A percentile compares a stretch with the other conserved stretches of the same genome.
Conservation (phyloP, 371 early-diverging fungal genomes). For the Mortierella sp. region DNA sequence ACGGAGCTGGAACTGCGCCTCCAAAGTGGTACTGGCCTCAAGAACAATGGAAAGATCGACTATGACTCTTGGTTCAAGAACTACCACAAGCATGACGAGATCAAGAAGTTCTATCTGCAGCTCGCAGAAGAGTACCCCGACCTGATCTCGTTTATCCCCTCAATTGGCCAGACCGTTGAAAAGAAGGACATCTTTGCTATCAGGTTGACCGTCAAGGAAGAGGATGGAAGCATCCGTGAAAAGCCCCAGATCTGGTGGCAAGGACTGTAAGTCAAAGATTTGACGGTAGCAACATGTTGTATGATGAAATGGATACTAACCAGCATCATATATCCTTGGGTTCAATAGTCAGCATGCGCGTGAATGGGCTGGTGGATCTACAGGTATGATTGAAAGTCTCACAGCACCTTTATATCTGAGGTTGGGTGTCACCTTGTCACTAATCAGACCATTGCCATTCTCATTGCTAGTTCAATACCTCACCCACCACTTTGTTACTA, state of each 20-base stretch:
- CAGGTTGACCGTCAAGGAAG: conserved; percentile 51
- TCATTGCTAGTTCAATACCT: conserved; percentile 58
- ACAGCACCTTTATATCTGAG: too few relatives aligned
- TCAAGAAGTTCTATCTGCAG: conserved; percentile 54
- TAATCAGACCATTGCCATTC: neutral
- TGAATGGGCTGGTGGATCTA: conserved; percentile 65
- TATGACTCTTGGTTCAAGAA: conserved; percentile 59
- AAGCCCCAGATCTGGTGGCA: conserved; percentile 65
- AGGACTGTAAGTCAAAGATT: conserved; percentile 37
- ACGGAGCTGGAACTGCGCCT: conserved; percentile 11
- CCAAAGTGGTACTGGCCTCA: neutral
- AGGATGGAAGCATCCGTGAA: conserved; percentile 36
- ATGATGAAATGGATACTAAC: neutral
- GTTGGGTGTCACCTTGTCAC: too few relatives aligned
- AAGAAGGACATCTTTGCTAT: conserved; percentile 65
- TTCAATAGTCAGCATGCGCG: conserved; percentile 62
- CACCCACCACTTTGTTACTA: conserved; percentile 53
- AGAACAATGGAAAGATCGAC: conserved; percentile 28
- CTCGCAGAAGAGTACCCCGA: conserved; percentile 57
- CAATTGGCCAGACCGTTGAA: conserved; percentile 64
- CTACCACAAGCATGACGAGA: conserved; percentile 60
- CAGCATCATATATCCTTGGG: neutral
- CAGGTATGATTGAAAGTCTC: conserved; percentile 12
- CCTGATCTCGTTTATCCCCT: conserved; percentile 53
- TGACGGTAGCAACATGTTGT: neutral